phyloP scores from a whole-genome alignment of 805 yeast genomes.

The Ogataea salicorniae region DNA sequence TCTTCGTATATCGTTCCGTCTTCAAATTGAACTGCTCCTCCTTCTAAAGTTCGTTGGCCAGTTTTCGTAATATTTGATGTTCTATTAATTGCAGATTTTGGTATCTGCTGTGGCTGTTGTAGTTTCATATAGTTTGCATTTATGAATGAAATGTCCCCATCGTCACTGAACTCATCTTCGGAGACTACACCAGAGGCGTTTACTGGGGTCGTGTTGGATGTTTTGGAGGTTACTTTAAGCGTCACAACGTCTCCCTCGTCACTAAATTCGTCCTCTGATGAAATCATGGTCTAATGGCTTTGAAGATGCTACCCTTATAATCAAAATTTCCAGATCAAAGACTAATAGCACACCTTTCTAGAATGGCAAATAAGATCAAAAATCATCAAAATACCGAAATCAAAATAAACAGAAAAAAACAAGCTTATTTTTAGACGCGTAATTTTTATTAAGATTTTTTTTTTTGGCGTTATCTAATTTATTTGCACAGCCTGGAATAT shows the following conservation, averaged over 20 bases:
- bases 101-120: too few relatives aligned
- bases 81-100: conserved; percentile 14
- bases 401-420: too few relatives aligned
- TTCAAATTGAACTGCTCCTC: conserved; percentile 13
- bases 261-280: conserved; percentile 21
- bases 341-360: too few relatives aligned
- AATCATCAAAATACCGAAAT: too few relatives aligned
- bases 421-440: too few relatives aligned
- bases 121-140: background rate
- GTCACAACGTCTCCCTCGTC: conserved; percentile 22
- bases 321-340: too few relatives aligned
- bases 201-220: too few relatives aligned
- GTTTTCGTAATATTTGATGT: conserved; percentile 9
- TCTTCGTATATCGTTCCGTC: conserved; percentile 23
- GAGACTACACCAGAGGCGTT: background rate
- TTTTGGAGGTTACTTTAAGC: conserved; percentile 1
- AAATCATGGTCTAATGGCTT: background rate
- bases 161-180: conserved; percentile 23
- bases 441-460: too few relatives aligned
- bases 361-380: too few relatives aligned
- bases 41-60: conserved; percentile 25
- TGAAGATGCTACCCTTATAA: background rate
- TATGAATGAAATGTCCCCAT: conserved; percentile 19
- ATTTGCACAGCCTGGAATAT: too few relatives aligned
- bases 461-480: too few relatives aligned